Evolutionary conservation across 2,329 filamentous ascomycete genomes (phyloP), one percentile per base, ranked within the genome.

Genomic region (Fusarium veterinarium): DNA sequence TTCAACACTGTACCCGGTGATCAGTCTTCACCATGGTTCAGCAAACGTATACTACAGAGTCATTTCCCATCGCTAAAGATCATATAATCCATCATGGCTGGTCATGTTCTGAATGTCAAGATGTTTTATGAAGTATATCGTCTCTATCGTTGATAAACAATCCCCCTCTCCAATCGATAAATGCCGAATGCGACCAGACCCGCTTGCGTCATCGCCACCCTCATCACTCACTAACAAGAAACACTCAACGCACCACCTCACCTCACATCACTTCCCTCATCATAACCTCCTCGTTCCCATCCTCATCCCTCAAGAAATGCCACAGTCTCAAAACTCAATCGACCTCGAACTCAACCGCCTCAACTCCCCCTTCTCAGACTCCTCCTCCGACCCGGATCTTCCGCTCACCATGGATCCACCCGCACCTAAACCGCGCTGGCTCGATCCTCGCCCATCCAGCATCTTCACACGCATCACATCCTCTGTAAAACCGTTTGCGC

Each of bases 351-450:
- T 74, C 16, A 72, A 66, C 37, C 20, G 64, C 14, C 71, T 74
- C 30, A 41, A 31, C 14, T 56, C 64, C 30, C 53, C 65, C 37
- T 38, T 45, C 51, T 66, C 62, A 33, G 49, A 62, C 38, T 40
- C 52, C 44, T 13, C 38, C 46, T 71, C 71, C 6, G 67, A 74
- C 17, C 72, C 72, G 55, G 72, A 74, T 17, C 64, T 74, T 9
- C 72, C 72, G 42, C 72, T 74, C 33, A 57, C 48, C 23, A 74
- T 74, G 71, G 62, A 46, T 56, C 53, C 44, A 6, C 64, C 64
- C 28, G 52, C 53, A 19, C 74, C 73, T 19, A 63, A 74, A 44
- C 75, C 75, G 17, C 67, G 75, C 28, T 77, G 75, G 75, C 74
- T 77, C 35, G 66, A 74, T 30, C 74, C 67, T 44, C 62, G 68